Evolutionary conservation across 2,329 filamentous ascomycete genomes (phyloP), one percentile per base, ranked within the genome.

Genomic region (Xylaria hypoxylon): DNA sequence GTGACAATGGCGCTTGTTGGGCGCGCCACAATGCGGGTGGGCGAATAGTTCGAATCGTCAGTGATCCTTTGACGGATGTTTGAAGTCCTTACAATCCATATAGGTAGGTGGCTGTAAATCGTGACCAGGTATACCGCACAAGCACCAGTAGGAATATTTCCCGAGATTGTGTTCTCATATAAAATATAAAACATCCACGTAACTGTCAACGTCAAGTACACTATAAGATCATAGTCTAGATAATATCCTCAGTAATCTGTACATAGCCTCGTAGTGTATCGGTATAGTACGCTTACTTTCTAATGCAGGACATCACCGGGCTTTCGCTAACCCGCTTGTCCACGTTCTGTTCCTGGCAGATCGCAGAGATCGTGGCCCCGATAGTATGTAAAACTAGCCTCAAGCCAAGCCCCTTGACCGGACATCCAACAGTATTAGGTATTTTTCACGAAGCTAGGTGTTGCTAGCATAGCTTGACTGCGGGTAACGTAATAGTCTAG

Each of bases 291-390:
- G 38, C 33, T 42, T 17, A n/a, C 40, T 62, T 62, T 35, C 28
- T 33, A 45, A 38, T 59, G 47, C 47, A 55, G 33, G 45, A 33
- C 40, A 47, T 53, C 38, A 38, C 7, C 19, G n/a, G 24, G 33
- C 22, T 40, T n/a, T n/a, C 40, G 38, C 40, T 24, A 13, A 53
- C 59, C 64, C 59, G 59, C 47, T 45, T 42, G 45, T 24, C 62
- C 35, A 65, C 62, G 65, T 68, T 68, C 40, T 48, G 65, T 68
- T 17, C 65, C 65, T 68, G 48, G 42, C 62, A 65, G 62, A 59
- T 65, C 50, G 13, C 48, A 40, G 52, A 57, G 38, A 62, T 62
- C 61, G 28, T 44, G 24, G 31, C 47, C 47, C 47, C 42, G 44
- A 51, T 22, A 31, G 28, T 38, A n/a, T 38, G 55, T 26, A 24